Conservation (phyloP, 306 rosid genomes). For the Prunus armeniaca region DNA sequence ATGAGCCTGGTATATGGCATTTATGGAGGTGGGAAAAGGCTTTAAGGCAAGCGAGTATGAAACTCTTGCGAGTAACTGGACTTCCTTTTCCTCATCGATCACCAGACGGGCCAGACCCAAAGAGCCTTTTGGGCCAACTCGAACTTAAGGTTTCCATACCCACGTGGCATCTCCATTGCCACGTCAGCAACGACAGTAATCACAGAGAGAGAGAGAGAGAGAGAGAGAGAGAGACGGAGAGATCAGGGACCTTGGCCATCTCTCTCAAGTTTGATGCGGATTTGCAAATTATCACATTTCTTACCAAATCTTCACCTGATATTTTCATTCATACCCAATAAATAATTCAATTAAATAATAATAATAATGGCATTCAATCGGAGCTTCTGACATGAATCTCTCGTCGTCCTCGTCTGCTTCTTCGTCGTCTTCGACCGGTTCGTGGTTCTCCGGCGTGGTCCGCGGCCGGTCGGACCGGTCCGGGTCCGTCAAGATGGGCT, state of each 20-base stretch:
- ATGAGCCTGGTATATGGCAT: not conserved
- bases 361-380: conserved; percentile 19
- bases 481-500: conserved; percentile 38
- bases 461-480: conserved; percentile 65
- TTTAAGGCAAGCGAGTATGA: not conserved
- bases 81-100: no score
- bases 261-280: not conserved
- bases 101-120: no score
- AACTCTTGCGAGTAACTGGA: no score
- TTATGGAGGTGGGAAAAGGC: conserved; percentile 3
- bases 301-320: not conserved
- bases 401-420: conserved; percentile 47
- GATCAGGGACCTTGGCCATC: not conserved
- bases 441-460: conserved; percentile 91
- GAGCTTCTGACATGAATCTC: conserved; percentile 50
- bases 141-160: not conserved
- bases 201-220: not conserved
- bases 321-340: not conserved
- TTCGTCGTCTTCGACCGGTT: conserved; percentile 48
- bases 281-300: not conserved
- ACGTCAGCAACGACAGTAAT: not conserved
- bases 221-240: not conserved
- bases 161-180: not conserved
- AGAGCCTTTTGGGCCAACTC: no score
- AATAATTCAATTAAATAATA: not conserved